phyloP scores from a whole-genome alignment of 352 stramenopile genomes.

The Pythium coloratum region DNA sequence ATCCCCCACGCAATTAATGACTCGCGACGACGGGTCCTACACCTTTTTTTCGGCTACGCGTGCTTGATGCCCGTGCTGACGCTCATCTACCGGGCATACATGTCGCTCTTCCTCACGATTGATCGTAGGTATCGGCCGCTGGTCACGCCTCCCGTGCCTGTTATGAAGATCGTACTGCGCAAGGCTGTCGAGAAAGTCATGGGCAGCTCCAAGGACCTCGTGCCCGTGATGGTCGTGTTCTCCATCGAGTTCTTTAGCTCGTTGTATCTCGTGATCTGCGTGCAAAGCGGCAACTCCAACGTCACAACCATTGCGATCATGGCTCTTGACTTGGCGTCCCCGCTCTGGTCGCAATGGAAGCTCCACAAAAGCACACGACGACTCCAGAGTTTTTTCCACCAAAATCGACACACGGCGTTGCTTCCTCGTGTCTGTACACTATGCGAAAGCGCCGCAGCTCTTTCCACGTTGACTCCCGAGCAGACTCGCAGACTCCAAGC shows the following conservation, averaged over 20 bases:
- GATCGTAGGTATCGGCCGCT: not conserved
- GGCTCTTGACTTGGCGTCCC: slow-evolving; percentile 2
- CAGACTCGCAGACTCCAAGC: too few species aligned
- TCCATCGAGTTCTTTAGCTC: slow-evolving; percentile 40
- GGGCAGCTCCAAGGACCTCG: slow-evolving; percentile 29
- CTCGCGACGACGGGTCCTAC: not conserved
- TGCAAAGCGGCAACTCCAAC: slow-evolving; percentile 31
- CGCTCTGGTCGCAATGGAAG: not conserved
- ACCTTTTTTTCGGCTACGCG: not conserved
- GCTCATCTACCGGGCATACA: slow-evolving; percentile 9
- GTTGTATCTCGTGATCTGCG: slow-evolving; percentile 32
- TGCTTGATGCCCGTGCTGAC: not conserved
- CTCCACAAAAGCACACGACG: not conserved
- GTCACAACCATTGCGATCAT: slow-evolving; percentile 26
- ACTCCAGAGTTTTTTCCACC: not conserved
- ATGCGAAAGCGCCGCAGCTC: not conserved
- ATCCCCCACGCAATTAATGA: not conserved
- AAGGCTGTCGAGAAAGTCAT: not conserved
- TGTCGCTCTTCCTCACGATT: not conserved
- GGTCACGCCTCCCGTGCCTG: not conserved
- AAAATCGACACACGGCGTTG: not conserved
- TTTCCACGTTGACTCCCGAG: not conserved
- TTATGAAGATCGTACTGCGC: slow-evolving; percentile 1
- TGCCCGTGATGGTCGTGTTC: slow-evolving; percentile 30
- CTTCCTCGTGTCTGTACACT: not conserved